A percentile compares a stretch with the other conserved stretches of the same genome.
Evolutionary conservation across 495 filamentous ascomycete genomes (phyloP).

Genomic region (Pyrenula aspistea): DNA sequence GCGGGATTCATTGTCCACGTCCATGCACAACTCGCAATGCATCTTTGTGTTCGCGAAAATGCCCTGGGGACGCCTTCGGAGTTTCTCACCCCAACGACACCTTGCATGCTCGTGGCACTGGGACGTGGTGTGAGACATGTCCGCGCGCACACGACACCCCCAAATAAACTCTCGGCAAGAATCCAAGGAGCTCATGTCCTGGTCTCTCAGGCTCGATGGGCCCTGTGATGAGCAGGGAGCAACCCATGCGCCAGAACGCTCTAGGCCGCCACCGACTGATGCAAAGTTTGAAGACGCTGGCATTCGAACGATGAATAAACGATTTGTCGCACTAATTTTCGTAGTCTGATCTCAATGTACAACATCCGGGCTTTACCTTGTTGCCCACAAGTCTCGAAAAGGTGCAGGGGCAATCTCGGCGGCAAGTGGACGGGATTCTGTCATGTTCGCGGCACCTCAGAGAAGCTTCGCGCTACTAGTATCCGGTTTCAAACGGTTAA

Average conservation of each 20-base stretch:
- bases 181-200: not conserved
- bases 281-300: not conserved
- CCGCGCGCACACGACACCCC: not conserved
- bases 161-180: not conserved
- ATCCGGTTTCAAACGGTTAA: not conserved
- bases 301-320: not conserved
- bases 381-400: not conserved
- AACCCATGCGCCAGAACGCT: not conserved
- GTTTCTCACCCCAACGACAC: not conserved
- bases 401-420: not conserved
- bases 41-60: too few relatives aligned
- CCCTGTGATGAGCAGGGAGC: not conserved
- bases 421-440: not conserved
- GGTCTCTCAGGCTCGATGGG: not conserved
- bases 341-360: not conserved
- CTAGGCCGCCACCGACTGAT: not conserved
- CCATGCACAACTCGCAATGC: not conserved
- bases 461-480: not conserved
- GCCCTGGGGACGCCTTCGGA: too few relatives aligned
- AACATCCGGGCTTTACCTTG: not conserved
- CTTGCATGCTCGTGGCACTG: not conserved
- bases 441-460: not conserved
- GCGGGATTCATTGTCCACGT: not conserved
- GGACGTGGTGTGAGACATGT: not conserved
- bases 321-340: not conserved